phyloP scores from a whole-genome alignment of 495 filamentous ascomycete genomes.

The Diplogelasinospora grovesii region DNA sequence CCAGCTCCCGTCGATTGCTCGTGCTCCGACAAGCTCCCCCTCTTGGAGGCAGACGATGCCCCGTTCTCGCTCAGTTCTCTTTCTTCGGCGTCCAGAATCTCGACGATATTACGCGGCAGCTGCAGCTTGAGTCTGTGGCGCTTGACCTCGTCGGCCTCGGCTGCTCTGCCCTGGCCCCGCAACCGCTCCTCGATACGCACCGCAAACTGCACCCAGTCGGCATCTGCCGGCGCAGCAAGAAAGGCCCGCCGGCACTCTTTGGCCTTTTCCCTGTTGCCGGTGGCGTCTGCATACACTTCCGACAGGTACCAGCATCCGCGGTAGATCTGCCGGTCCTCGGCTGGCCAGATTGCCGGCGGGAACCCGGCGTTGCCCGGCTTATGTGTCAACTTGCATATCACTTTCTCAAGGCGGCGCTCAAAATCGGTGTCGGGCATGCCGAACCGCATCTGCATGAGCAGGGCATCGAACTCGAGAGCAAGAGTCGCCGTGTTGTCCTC shows the following conservation, averaged over 20 bases:
- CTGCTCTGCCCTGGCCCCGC: not conserved
- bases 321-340: constrained; percentile 5
- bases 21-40: no score
- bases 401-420: not conserved
- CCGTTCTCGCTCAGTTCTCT: no score
- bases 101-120: constrained; percentile 3
- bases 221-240: constrained; percentile 5
- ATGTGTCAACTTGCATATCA: not conserved
- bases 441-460: constrained; percentile 7
- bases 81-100: constrained; percentile 12
- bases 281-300: not conserved
- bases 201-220: constrained; percentile 14
- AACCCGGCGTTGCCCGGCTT: constrained; percentile 1
- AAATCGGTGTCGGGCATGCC: not conserved
- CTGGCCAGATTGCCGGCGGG: not conserved
- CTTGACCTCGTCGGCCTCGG: constrained; percentile 7
- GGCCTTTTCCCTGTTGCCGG: not conserved
- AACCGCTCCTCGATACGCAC: constrained; percentile 6
- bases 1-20: no score
- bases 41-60: no score
- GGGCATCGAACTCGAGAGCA: constrained; percentile 7
- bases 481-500: not conserved
- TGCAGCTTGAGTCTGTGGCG: constrained; percentile 1
- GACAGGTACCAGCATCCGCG: constrained; percentile 7
- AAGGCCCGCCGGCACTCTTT: not conserved